Evolutionary conservation across 345 rosid genomes (phyloP).

Genomic region (Pelargonium nanum): DNA sequence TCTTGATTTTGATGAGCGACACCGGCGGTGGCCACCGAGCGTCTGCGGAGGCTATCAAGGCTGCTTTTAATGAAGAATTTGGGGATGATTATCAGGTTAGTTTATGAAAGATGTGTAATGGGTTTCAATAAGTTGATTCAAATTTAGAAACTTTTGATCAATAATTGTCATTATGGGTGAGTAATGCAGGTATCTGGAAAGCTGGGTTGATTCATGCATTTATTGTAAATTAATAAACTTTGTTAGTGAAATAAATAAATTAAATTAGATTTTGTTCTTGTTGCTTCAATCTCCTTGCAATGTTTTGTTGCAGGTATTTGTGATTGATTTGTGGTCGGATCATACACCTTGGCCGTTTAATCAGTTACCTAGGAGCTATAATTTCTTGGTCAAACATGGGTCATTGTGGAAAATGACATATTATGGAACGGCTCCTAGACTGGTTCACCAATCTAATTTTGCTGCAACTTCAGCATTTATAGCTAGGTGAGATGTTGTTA

Average conservation of each 20-base stretch:
- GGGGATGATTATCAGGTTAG: constrained; percentile 95
- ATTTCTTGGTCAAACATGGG: constrained; percentile 90
- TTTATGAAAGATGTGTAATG: not conserved
- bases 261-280: constrained; percentile 10
- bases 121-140: not conserved
- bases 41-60: constrained; percentile 92
- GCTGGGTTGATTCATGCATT: not conserved
- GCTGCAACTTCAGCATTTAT: constrained; percentile 94
- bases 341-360: constrained; percentile 99
- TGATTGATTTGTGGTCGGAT: constrained; percentile 96
- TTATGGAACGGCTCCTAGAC: constrained; percentile 80
- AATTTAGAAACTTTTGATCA: not conserved
- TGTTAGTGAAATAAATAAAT: not conserved
- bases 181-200: not conserved
- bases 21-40: constrained; percentile 99
- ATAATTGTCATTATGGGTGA: not conserved
- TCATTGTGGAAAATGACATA: constrained; percentile 86
- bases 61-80: constrained; percentile 72
- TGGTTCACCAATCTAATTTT: constrained; percentile 87
- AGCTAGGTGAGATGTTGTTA: constrained; percentile 63
- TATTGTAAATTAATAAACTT: constrained; percentile 3
- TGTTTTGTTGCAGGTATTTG: constrained; percentile 59
- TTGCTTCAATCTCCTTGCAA: constrained; percentile 7
- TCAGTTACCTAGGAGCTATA: constrained; percentile 93
- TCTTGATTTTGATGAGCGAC: constrained; percentile 96